A percentile compares a stretch with the other conserved stretches of the same genome.
Evolutionary conservation across 108 stramenopile species (phyloP).

Genomic region (Nitzschia sp.): DNA sequence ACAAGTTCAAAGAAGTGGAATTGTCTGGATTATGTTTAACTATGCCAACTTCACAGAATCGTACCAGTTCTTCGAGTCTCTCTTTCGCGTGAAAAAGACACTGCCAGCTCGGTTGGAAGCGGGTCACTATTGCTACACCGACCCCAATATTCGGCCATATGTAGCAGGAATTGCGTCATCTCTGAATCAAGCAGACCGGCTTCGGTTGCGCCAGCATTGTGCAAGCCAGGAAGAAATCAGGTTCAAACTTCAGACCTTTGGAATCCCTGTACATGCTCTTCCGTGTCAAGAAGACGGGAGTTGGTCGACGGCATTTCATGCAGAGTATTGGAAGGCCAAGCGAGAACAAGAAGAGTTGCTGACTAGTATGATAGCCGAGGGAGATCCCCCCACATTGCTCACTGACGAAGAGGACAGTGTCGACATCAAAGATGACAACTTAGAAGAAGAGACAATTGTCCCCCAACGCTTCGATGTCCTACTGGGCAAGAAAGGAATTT

Average conservation of each 20-base stretch:
- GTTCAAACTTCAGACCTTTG: constrained; percentile 29
- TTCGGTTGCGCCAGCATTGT: constrained; percentile 16
- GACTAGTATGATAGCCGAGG: neutral
- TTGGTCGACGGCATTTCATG: constrained; percentile 11
- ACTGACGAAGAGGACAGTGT: too few relatives aligned
- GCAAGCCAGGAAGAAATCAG: constrained; percentile 2
- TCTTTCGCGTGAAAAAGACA: neutral
- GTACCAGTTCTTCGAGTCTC: neutral
- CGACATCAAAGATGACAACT: too few relatives aligned
- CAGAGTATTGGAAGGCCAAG: constrained; percentile 4
- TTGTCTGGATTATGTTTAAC: constrained; percentile 20
- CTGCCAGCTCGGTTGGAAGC: constrained; percentile 7
- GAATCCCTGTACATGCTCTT: constrained; percentile 11
- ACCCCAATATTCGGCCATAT: constrained; percentile 4
- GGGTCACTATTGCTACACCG: constrained; percentile 24
- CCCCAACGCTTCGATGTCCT: constrained; percentile 31
- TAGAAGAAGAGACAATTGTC: neutral
- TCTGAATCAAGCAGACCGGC: neutral
- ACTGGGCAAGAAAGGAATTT: constrained; percentile 12
- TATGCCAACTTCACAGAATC: neutral
- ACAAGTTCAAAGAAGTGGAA: constrained; percentile 11
- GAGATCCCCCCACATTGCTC: too few relatives aligned
- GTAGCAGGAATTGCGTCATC: constrained; percentile 9
- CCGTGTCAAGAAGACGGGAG: constrained; percentile 2
- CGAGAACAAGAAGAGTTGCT: neutral